These are phyloP conservation scores for Pistacia atlantica DNA, from an alignment of 345 rosid species.

Conservation along the genomic window DNA sequence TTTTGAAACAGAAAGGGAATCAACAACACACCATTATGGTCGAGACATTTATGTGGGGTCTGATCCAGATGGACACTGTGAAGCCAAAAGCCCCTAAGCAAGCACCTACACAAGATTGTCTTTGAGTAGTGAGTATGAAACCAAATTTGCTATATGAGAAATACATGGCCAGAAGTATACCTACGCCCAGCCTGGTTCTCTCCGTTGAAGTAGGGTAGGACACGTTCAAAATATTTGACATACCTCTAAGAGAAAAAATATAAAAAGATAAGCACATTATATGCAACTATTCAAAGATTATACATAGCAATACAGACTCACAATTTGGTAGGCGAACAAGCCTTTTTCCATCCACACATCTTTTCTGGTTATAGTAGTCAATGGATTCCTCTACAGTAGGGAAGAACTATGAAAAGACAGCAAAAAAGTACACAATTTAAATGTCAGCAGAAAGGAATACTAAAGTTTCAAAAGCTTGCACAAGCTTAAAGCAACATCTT, in stretches of 20 bases:
- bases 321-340: slow-evolving; percentile 92
- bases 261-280: slow-evolving; percentile 10
- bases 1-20: slow-evolving; percentile 4
- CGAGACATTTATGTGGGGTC: slow-evolving; percentile 80
- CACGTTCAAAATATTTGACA: slow-evolving; percentile 79
- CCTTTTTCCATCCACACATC: slow-evolving; percentile 86
- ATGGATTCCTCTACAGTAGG: slow-evolving; percentile 94
- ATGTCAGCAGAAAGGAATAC: slow-evolving; percentile 11
- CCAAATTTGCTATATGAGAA: slow-evolving; percentile 2
- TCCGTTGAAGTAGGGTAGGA: slow-evolving; percentile 73
- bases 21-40: slow-evolving; percentile 61
- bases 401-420: slow-evolving; percentile 59
- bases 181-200: slow-evolving; percentile 80
- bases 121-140: slow-evolving; percentile 9
- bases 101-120: slow-evolving; percentile 53
- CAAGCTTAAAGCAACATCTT: slow-evolving; percentile 10
- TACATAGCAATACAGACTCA: slow-evolving; percentile 42
- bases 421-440: slow-evolving; percentile 6
- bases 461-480: slow-evolving; percentile 10
- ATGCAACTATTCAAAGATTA: slow-evolving; percentile 10
- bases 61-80: slow-evolving; percentile 90
- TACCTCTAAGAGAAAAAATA: slow-evolving; percentile 51
- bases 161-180: slow-evolving; percentile 37
- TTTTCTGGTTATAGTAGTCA: slow-evolving; percentile 83
- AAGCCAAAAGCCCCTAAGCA: slow-evolving; percentile 87